Conservation (phyloP, 495 filamentous ascomycete species). For the Thermochaetoides thermophila region DNA sequence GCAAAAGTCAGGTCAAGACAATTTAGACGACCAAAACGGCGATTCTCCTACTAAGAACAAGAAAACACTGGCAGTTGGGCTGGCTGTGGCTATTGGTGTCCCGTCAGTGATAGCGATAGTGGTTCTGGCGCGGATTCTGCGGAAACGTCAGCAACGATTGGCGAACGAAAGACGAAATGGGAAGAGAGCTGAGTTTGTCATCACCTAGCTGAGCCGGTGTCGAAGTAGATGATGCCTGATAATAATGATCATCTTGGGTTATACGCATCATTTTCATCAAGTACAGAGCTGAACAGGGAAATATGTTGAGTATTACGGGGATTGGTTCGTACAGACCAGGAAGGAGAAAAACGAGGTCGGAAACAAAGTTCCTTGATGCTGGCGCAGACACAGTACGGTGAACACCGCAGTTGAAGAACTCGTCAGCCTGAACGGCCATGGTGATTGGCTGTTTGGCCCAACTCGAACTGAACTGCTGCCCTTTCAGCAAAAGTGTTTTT, state of each 20-base stretch:
- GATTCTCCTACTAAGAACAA: not conserved
- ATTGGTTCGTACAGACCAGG: too few relatives aligned
- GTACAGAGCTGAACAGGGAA: not conserved
- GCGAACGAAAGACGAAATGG: slow-evolving; percentile 9
- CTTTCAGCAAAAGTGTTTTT: too few relatives aligned
- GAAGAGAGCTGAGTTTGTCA: slow-evolving; percentile 17
- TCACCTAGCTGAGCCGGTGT: too few relatives aligned
- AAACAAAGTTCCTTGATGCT: not conserved
- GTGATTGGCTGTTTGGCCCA: too few relatives aligned
- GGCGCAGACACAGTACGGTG: too few relatives aligned
- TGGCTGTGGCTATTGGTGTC: slow-evolving; percentile 17
- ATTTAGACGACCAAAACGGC: not conserved
- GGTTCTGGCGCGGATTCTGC: slow-evolving; percentile 13
- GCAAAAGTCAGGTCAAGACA: not conserved
- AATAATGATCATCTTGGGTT: not conserved
- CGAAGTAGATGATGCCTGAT: too few relatives aligned
- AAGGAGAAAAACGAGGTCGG: too few relatives aligned
- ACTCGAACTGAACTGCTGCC: too few relatives aligned
- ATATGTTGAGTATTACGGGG: too few relatives aligned
- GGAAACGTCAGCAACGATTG: slow-evolving; percentile 8
- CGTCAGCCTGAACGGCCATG: too few relatives aligned
- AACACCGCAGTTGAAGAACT: too few relatives aligned
- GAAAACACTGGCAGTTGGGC: slow-evolving; percentile 12
- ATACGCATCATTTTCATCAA: not conserved
- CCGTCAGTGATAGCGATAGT: slow-evolving; percentile 7